Evolutionary conservation across 495 filamentous ascomycete genomes (phyloP).

Genomic region (Aspergillus cristatus): DNA sequence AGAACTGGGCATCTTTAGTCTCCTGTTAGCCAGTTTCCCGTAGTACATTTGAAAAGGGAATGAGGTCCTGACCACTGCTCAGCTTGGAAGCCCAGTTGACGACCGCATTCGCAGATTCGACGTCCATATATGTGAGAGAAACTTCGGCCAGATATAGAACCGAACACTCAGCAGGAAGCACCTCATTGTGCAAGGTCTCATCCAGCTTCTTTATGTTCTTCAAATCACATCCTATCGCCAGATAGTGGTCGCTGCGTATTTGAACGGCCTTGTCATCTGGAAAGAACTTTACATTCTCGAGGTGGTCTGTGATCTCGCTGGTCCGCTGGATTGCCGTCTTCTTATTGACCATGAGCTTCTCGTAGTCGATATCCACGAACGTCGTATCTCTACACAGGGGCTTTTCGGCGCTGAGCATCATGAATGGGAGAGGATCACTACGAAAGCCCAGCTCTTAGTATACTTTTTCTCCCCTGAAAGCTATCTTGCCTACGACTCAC

Average conservation of each 20-base stretch:
- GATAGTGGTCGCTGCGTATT: conserved; percentile 60
- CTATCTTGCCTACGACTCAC: conserved; percentile 44
- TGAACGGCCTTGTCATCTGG: conserved; percentile 34
- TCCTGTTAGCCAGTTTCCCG: not conserved
- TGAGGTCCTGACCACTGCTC: conserved; percentile 43
- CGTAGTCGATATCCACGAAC: conserved; percentile 86
- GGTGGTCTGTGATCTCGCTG: conserved; percentile 42
- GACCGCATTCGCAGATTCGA: conserved; percentile 59
- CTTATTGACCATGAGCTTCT: conserved; percentile 70
- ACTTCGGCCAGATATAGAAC: conserved; percentile 83
- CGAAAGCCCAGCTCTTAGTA: conserved; percentile 17
- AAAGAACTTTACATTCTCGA: conserved; percentile 40
- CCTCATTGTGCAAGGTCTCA: conserved; percentile 40
- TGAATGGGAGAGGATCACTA: conserved; percentile 88
- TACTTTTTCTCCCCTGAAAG: conserved; percentile 3
- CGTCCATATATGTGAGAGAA: conserved; percentile 84
- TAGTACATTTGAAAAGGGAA: not conserved
- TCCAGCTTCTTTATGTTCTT: conserved; percentile 52
- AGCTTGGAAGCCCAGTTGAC: conserved; percentile 60
- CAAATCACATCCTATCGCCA: conserved; percentile 77
- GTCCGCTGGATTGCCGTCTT: conserved; percentile 52
- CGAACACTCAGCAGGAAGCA: conserved; percentile 45
- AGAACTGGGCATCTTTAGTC: conserved; percentile 48
- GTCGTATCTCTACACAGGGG: conserved; percentile 43
- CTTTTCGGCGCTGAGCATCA: conserved; percentile 58